phyloP scores from a whole-genome alignment of 192 early-diverging fungal species.

The Coemansia brasiliensis region DNA sequence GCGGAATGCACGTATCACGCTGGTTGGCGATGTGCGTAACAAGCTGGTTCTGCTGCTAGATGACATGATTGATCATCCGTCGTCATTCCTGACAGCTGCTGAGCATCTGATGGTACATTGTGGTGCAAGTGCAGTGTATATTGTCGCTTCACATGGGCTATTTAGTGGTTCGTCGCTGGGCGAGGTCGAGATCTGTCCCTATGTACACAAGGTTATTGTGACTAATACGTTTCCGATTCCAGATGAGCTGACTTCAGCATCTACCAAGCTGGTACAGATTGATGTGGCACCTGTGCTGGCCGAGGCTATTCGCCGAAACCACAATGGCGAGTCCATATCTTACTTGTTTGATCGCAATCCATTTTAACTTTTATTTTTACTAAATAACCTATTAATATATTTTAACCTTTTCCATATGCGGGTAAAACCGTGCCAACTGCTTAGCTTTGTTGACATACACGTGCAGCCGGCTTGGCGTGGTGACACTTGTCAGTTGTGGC shows the following conservation, averaged over 20 bases:
- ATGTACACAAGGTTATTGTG: conserved; percentile 78
- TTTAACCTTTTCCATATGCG: not conserved
- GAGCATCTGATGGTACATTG: conserved; percentile 84
- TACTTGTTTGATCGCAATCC: conserved; percentile 76
- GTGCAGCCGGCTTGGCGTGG: not conserved
- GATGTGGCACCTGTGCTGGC: conserved; percentile 89
- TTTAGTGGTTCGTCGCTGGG: conserved; percentile 83
- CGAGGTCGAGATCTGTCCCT: conserved; percentile 79
- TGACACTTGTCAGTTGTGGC: not conserved
- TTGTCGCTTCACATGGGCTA: conserved; percentile 94
- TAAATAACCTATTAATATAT: too few species aligned
- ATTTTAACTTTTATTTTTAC: conserved; percentile 2
- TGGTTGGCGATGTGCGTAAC: conserved; percentile 90
- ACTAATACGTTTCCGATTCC: conserved; percentile 90
- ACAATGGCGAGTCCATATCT: conserved; percentile 92
- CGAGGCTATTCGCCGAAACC: conserved; percentile 90
- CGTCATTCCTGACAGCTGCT: conserved; percentile 90
- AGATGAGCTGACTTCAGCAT: conserved; percentile 64
- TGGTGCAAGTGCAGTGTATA: conserved; percentile 78
- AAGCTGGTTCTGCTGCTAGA: conserved; percentile 91
- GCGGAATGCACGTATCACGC: conserved; percentile 67
- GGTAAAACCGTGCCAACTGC: not conserved
- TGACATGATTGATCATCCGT: conserved; percentile 90
- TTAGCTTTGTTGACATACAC: not conserved
- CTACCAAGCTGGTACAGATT: conserved; percentile 79